Evolutionary conservation across 345 rosid genomes (phyloP).

Genomic region (Eucalyptus urophylla): DNA sequence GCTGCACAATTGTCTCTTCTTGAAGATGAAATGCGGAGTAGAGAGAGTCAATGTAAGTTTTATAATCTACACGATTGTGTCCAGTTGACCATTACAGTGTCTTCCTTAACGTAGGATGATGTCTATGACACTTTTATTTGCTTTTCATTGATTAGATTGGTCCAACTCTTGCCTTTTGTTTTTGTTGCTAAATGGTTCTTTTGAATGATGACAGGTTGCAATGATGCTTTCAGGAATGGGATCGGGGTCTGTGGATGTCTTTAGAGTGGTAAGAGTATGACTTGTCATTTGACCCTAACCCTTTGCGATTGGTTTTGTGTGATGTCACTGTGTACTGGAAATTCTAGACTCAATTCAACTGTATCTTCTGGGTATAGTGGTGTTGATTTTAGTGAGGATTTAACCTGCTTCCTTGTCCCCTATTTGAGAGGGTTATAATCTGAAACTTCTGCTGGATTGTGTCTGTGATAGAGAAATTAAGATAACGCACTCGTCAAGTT

Average conservation of each 20-base stretch:
- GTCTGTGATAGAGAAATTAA: not conserved
- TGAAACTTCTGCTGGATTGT: not conserved
- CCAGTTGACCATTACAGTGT: not conserved
- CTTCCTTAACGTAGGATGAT: not conserved
- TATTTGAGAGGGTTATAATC: not conserved
- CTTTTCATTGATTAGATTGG: not conserved
- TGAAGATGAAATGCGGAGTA: constrained; percentile 97
- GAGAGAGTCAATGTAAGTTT: constrained; percentile 89
- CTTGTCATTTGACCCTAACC: not conserved
- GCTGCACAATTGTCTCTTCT: constrained; percentile 90
- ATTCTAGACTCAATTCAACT: not conserved
- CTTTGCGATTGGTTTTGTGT: not conserved
- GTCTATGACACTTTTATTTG: not conserved
- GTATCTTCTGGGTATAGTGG: not conserved
- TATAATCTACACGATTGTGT: not conserved
- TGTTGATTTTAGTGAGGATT: not conserved
- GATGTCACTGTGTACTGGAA: not conserved
- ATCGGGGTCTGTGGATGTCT: constrained; percentile 54
- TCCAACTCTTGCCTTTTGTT: not conserved
- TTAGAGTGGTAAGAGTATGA: constrained; percentile 61
- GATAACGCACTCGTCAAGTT: not conserved
- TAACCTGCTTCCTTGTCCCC: not conserved
- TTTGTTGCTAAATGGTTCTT: not conserved
- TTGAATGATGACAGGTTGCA: constrained; percentile 57
- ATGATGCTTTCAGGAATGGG: constrained; percentile 99